A percentile compares a stretch with the other conserved stretches of the same genome.
These are phyloP conservation scores for Yamadazyma conglobata DNA, from an alignment of 1,139 yeast species.

Conservation along the genomic window DNA sequence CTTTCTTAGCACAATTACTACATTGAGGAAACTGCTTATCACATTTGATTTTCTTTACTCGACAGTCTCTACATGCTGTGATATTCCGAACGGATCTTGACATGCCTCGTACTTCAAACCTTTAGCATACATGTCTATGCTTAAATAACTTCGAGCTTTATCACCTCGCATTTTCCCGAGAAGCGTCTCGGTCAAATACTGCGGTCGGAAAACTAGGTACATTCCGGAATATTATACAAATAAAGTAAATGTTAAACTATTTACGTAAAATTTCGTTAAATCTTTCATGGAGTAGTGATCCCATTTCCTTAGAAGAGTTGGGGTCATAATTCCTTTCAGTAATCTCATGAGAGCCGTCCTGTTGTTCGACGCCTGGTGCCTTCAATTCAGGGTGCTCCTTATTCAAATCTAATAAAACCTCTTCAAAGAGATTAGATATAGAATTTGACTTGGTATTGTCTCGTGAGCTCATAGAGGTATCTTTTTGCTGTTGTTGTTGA, in stretches of 20 bases:
- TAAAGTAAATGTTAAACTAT: no score
- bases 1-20: slow-evolving; percentile 69
- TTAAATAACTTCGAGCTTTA: no score
- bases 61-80: slow-evolving; percentile 12
- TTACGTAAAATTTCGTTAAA: slow-evolving; percentile 20
- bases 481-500: slow-evolving; percentile 5
- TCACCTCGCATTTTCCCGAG: no score
- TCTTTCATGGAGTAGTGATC: slow-evolving; percentile 28
- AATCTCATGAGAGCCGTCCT: slow-evolving; percentile 9
- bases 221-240: no score
- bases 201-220: no score
- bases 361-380: no score
- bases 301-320: slow-evolving; percentile 30
- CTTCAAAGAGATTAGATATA: slow-evolving; percentile 32
- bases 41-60: slow-evolving; percentile 13
- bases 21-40: slow-evolving; percentile 45
- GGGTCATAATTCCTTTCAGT: slow-evolving; percentile 12
- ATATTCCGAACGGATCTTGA: slow-evolving; percentile 1
- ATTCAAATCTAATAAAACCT: slow-evolving; percentile 18
- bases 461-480: slow-evolving; percentile 9
- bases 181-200: no score
- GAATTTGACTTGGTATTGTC: slow-evolving; percentile 26
- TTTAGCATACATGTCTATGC: no score
- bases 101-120: slow-evolving; percentile 1
- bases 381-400: slow-evolving; percentile 10